Percentiles rank a stretch among this genome's conserved stretches.
These are phyloP conservation scores for Leishmania lainsoni DNA, from an alignment of 208 protist genomes.

Conservation along the genomic window DNA sequence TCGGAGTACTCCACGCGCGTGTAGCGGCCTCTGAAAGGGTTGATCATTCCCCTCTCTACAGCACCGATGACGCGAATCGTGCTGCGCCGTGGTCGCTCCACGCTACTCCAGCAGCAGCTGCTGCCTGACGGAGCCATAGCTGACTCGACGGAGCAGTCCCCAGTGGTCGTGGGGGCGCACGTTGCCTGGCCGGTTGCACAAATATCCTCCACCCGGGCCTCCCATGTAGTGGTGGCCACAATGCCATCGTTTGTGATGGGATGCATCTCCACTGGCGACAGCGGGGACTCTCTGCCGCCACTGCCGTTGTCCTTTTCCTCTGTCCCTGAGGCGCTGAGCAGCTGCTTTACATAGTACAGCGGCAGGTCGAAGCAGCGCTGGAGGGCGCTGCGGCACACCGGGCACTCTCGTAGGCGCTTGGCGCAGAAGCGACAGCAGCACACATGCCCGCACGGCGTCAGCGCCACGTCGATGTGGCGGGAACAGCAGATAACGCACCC, in stretches of 20 bases:
- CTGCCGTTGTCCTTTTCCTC: constrained; percentile 9
- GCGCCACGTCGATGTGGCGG: constrained; percentile 43
- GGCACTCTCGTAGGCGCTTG: constrained; percentile 40
- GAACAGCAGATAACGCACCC: constrained; percentile 54
- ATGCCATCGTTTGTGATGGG: not conserved
- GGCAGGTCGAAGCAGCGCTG: constrained; percentile 42
- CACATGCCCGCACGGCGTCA: constrained; percentile 53
- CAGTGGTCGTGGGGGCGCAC: not conserved
- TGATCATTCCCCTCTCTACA: not conserved
- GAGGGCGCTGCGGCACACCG: constrained; percentile 48
- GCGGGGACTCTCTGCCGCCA: not conserved
- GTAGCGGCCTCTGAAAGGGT: constrained; percentile 8
- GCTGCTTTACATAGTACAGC: constrained; percentile 37
- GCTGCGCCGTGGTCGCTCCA: not conserved
- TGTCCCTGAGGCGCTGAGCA: constrained; percentile 9
- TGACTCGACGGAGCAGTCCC: not conserved
- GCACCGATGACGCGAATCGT: not conserved
- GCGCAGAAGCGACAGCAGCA: constrained; percentile 52
- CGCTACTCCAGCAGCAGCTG: not conserved
- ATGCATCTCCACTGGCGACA: not conserved
- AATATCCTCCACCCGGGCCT: not conserved
- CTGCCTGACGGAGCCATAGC: not conserved
- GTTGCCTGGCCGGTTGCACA: not conserved
- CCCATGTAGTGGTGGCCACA: not conserved
- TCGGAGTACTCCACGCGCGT: constrained; percentile 6